Base-by-base conservation (phyloP, 1,139 yeast genomes). In the Pichia sp. region DNA sequence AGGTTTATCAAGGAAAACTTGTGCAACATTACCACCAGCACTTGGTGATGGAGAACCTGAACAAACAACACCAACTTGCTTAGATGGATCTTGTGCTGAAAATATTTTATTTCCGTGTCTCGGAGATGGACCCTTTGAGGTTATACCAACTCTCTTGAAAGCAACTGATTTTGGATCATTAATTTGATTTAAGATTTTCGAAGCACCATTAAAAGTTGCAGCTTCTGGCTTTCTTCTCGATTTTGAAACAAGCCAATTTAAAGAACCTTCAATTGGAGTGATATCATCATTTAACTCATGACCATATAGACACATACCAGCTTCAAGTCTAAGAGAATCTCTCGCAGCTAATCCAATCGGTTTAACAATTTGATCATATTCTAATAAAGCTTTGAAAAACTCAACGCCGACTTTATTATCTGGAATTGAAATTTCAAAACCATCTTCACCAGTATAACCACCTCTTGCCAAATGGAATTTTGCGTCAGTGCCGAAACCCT, bases 381-480 rank as follows among this genome's bases (percentile, higher is more conserved):
- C 76, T 43, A 89, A 68, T 50, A 92, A 68, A 15, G 77, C 70
- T 53, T 76, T 70, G 49, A 94, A 81, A 57, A 92, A 79, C 3
- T 76, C 79, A 44, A 71, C 67, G 2, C 92, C 82, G 45, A 79
- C 79, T 7, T 67, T 65, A 12, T 68, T 69, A 48, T 76, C 75
- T 18, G 92, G 87, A 52, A 92, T 81, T 12, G 95, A 84, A 53
- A 92, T 77, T 63, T 92, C 98, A 66, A 92, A 90, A 1, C 98
- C 98, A 64, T 92, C 98, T 68, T 92, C 98, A 29, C 98, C 98
- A 5, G 98, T 92, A 70, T 92, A 92, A 1, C 98, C 98, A 26
- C 96, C 87, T 67, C 98, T 82, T 11, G 96, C 88, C 30, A 87
- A 75, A 62, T 88, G 95, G 51, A 85, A 69, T 41, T 67, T 66